Base-by-base conservation (phyloP, 116 monocot species). In the Thalassia testudinum region DNA sequence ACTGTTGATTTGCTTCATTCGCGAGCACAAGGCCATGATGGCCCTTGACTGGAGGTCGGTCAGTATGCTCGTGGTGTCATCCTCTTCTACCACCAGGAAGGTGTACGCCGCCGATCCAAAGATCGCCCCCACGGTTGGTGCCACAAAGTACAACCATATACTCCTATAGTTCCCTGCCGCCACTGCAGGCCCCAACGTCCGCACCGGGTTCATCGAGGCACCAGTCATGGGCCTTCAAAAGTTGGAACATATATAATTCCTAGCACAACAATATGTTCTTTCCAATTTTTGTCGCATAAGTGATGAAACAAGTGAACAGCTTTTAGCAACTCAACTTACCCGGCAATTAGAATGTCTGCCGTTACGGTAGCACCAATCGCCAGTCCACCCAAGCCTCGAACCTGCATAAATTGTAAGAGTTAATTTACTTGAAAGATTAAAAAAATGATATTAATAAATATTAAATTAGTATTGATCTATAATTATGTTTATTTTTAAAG, bases 181-280 rank as follows among this genome's bases (percentile, higher is more conserved):
- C n/a, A n/a, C n/a, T n/a, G n/a, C n/a, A n/a, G n/a, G n/a, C 7
- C 92, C 92, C 13, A 92, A 47, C 7, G 92, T 92, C 15, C 92
- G 62, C 40, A 86, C 92, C 7, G 92, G 92, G 42, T 92, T 92
- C 92, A 92, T 92, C 13, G 92, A 92, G 49, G 61, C 87, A 0
- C 87, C 87, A 5, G 61, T 92, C 37, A 53, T 62, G 1, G 86
- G 75, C 54, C 92, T 86, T 53, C 26, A 26, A 34, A 34, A 3
- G 30, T 5, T 34, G 30, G 30, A 34, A 34, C 3, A 34, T 10
- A 34, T 10, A 5, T 10, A 34, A 34, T 3, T 34, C 30, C 30
- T 34, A n/a, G 6, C 30, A 10, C 6, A 34, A 10, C 10, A 34
- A 34, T 10, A 34, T 34, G 30, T 34, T 34, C 30, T 34, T 34